Base-by-base conservation (phyloP, 192 early-diverging fungal genomes). In the Umbelopsis isabellina region DNA sequence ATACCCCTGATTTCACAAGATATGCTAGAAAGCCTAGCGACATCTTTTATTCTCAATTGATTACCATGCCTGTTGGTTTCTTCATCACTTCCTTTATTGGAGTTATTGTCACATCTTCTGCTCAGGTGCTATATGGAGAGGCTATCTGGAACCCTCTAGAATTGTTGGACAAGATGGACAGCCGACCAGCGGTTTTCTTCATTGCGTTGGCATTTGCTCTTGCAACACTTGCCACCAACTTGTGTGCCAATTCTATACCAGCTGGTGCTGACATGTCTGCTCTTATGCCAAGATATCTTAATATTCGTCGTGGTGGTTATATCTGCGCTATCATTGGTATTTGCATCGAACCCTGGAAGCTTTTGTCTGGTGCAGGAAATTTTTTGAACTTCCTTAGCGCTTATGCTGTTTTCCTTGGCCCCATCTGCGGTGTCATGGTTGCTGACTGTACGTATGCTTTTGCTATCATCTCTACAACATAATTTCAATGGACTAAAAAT, bases 131-230 rank as follows among this genome's bases (percentile, higher is more conserved):
- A 0, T 72, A 72, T 27, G 70, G 70, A 18, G 61, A 64, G 33
- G 70, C 61, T 35, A 35, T 72, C 10, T 72, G 70, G 70, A 27
- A 64, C 21, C 70, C 70, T 21, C 45, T 72, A 47, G 37, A 72
- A 3, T 49, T 72, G 11, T 35, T 72, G 55, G 55, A 64, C 46
- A 45, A 53, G 15, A 25, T 72, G 55, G 70, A 72, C 20, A 72
- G 49, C 25, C 44, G 70, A 3, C 46, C 70, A 0, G 70, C 70
- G 25, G 70, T 72, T 13, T 72, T 72, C 21, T 72, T 72, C 70
- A 51, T 72, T 25, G 70, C 70, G 0, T 72, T 72, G 33, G 70
- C 70, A 30, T 72, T 72, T 37, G 70, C 70, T n/a, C 53, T 72
- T 49, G 70, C 70, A 21, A 72, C 70, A 3, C 52, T 72, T 37